phyloP scores from a whole-genome alignment of 805 yeast species.

The Metschnikowia continentalis region DNA sequence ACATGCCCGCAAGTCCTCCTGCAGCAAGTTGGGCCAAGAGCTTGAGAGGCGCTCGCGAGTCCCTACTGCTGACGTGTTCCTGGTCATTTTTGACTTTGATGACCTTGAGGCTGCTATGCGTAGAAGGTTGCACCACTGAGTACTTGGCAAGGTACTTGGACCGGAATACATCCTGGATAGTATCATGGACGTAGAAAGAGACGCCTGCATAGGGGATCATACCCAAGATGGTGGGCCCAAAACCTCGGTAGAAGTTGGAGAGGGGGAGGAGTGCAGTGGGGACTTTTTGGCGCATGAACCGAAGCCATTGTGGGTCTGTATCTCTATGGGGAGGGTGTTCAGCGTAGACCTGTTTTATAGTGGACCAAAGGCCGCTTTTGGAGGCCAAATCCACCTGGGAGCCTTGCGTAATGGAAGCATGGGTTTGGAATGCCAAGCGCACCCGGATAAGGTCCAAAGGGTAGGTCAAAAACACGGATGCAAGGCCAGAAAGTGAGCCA shows the following conservation, averaged over 20 bases:
- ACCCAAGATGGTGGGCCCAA: slow-evolving; percentile 88
- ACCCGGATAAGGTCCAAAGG: slow-evolving; percentile 91
- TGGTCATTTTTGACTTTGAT: slow-evolving; percentile 15
- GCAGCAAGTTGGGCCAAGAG: slow-evolving; percentile 93
- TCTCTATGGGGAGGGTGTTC: slow-evolving; percentile 35
- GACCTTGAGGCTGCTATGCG: slow-evolving; percentile 12
- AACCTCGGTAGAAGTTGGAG: slow-evolving; percentile 87
- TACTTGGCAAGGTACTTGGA: slow-evolving; percentile 50
- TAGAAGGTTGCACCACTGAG: slow-evolving; percentile 34
- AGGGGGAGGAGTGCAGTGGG: slow-evolving; percentile 34
- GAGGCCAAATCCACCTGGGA: too few relatives aligned
- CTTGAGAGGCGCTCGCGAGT: slow-evolving; percentile 60
- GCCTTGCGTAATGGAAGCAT: slow-evolving; percentile 11
- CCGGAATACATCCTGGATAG: slow-evolving; percentile 81
- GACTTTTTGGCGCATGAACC: slow-evolving; percentile 27
- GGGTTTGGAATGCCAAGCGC: slow-evolving; percentile 84
- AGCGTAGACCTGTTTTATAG: slow-evolving; percentile 27
- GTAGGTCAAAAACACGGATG: slow-evolving; percentile 83
- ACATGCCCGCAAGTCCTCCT: slow-evolving; percentile 95
- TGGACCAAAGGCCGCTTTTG: slow-evolving; percentile 21
- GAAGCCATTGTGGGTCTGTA: slow-evolving; percentile 37
- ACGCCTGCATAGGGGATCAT: slow-evolving; percentile 99
- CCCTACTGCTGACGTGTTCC: slow-evolving; percentile 27
- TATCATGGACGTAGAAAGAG: slow-evolving; percentile 90
- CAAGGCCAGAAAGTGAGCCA: slow-evolving; percentile 86